phyloP scores from a whole-genome alignment of 768 basidiomycete species.

The Amanita exitialis region DNA sequence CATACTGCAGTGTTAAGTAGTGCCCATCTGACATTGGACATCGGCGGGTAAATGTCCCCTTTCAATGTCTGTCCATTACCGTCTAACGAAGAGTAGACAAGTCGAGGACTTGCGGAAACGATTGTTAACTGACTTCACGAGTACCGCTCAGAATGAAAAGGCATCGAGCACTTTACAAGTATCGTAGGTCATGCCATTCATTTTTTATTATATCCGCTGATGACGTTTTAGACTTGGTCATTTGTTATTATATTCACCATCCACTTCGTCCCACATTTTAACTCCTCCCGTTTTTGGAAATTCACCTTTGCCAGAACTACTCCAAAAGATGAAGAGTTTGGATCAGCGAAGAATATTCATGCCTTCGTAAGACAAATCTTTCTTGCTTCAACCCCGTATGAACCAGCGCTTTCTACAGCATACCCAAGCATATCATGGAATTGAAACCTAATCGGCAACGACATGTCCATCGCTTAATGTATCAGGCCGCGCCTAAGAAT shows the following conservation, averaged over 20 bases:
- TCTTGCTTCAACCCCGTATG: neutral
- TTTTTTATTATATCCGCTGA: neutral
- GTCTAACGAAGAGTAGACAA: neutral
- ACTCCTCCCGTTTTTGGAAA: conserved; percentile 37
- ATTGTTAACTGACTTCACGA: neutral
- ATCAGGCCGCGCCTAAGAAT: neutral
- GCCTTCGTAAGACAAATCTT: conserved; percentile 30
- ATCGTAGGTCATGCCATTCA: conserved; percentile 2
- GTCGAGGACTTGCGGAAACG: neutral
- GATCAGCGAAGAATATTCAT: conserved; percentile 30
- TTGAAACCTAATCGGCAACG: conserved; percentile 8
- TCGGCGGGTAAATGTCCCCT: neutral
- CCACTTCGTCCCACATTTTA: conserved; percentile 26
- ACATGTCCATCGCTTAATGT: conserved; percentile 5
- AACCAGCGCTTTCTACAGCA: conserved; percentile 8
- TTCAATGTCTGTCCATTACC: neutral
- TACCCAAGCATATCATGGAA: conserved; percentile 11
- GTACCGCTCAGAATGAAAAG: conserved; percentile 8
- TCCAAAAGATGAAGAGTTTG: conserved; percentile 31
- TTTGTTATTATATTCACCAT: conserved; percentile 34
- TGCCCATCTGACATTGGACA: neutral
- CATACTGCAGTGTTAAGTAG: neutral
- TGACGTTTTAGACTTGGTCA: conserved; percentile 43
- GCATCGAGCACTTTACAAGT: neutral
- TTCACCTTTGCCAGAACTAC: conserved; percentile 27